Evolutionary conservation across 768 basidiomycete species (phyloP), one percentile per base, ranked within the genome.

Genomic region (Vararia minispora): DNA sequence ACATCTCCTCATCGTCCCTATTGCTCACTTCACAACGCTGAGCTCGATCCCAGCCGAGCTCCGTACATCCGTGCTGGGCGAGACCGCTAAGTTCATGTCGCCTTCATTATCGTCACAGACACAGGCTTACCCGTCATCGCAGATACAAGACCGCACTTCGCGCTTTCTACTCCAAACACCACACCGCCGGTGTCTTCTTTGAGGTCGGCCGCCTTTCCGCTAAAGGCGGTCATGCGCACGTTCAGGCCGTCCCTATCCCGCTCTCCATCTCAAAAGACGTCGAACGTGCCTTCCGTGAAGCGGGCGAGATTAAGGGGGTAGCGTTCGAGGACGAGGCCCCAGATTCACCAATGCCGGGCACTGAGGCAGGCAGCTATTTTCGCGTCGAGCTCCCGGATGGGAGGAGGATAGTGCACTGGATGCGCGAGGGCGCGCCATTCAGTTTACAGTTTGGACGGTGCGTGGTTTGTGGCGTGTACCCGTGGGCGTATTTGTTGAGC

Each of bases 381-480:
- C 76, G 76, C 47, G 82, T 97, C 4, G 89, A 95, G 49, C 61
- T 97, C 35, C 92, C 95, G 0, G 76, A 79, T 47, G 91, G 92
- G 18, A 68, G 69, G 45, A 83, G 73, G 60, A 65, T 98, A 65
- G 78, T 97, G 24, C 89, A 97, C 59, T 58, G 90, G 46, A 74
- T 97, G 51, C 78, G 78, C 52, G 75, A 78, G 23, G 68, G 79
- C 14, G 65, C 74, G 35, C 78, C 80, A 24, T 98, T 98, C 54
- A 79, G 79, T 46, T 65, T 98, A 31, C 90, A 97, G 55, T 98
- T 98, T 59, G 92, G 90, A 44, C 75, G 94, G 92, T 94, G 54
- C 53, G 76, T 55, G 28, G 41, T 28, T 22, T 25, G n/a, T n/a
- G n/a, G n/a, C n/a, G n/a, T n/a, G n/a, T n/a, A n/a, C n/a, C n/a